These are phyloP conservation scores for Schoenoplectus tabernaemontani DNA, from an alignment of 202 grass and related monocot species.

Conservation along the genomic window DNA sequence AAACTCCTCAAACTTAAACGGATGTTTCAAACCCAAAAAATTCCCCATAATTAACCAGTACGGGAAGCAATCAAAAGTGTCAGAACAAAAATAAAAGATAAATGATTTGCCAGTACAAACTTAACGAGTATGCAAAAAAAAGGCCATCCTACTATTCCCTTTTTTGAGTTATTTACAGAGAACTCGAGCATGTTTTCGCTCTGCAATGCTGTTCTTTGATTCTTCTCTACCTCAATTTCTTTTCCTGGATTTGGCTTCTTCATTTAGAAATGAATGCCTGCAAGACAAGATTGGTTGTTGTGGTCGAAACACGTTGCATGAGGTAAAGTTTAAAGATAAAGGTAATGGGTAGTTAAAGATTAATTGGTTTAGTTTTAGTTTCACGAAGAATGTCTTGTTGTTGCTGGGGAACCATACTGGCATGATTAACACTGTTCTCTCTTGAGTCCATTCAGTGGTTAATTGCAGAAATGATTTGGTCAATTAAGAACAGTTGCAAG, in stretches of 20 bases:
- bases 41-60: background rate
- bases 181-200: background rate
- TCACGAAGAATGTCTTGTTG: background rate
- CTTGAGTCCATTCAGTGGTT: background rate
- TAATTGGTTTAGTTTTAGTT: too few relatives aligned
- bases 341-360: background rate
- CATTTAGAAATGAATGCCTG: constrained; percentile 17
- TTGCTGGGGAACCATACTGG: background rate
- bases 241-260: background rate
- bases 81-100: background rate
- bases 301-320: background rate
- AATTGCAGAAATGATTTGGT: background rate
- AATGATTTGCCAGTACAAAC: background rate
- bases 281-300: background rate
- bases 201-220: background rate
- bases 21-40: too few relatives aligned
- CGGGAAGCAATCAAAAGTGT: background rate
- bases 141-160: background rate
- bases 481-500: background rate
- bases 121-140: background rate
- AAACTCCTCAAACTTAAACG: too few relatives aligned
- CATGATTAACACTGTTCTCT: background rate
- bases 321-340: background rate
- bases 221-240: background rate
- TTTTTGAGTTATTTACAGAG: background rate